Base-by-base conservation (phyloP, 768 basidiomycete species). In the Pleurotus tuoliensis region DNA sequence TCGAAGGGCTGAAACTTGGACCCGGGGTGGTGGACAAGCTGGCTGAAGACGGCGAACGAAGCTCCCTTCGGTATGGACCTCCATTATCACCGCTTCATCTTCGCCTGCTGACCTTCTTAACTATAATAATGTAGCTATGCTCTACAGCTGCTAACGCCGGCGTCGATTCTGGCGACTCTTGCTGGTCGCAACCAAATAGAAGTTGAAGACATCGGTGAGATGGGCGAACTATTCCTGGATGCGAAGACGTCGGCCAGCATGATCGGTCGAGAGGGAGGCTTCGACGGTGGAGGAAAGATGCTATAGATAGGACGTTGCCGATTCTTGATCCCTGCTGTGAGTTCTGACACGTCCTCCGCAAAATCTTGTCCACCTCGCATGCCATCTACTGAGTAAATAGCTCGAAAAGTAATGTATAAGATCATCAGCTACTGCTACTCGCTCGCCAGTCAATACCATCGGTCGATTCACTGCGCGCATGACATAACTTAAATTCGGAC, bases 221-320 rank as follows among this genome's bases (percentile, higher is more conserved):
- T 97, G 87, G 88, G 87, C 61, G 92, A 92, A 66, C 76, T 99
- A 30, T 99, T 99, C 79, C 76, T 98, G 64, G 95, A 98, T 69
- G 94, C 96, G 16, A 96, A 94, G 67, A 87, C 89, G 0, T 82
- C 80, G 56, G 86, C 86, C n/a, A 66, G 69, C 20, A 75, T 80
- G 59, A 83, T 85, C 61, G 77, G 73, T 46, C 57, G 60, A 37
- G 66, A 70, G 38, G 73, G 72, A 22, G 74, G 71, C 4, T 71
- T 70, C 58, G 63, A 64, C 58, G 66, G 68, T 4, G 39, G 51
- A 12, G 69, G 65, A n/a, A 60, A 58, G 25, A 58, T 61, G 58
- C 51, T 64, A 40, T 58, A 44, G 50, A 51, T 49, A 24, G 41
- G 50, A 38, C 51, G 51, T 24, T 41, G 15, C 51, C 39, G 51